Percentiles rank a stretch among this genome's conserved stretches.
Evolutionary conservation across 441 rosid genomes (phyloP).

Genomic region (Gossypium schwendimanii): DNA sequence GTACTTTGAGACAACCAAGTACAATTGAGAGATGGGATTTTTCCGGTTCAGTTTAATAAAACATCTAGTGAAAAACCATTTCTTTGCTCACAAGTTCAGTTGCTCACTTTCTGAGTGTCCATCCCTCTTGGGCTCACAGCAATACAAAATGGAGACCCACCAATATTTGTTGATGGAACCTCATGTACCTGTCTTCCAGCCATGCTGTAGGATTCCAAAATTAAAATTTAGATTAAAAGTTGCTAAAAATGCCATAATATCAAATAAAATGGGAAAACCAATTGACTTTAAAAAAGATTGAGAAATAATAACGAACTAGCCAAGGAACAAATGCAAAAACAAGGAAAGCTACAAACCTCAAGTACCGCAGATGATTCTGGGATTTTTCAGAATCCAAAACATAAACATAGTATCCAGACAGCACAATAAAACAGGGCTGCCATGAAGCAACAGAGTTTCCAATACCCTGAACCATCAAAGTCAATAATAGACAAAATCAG

Average conservation of each 20-base stretch:
- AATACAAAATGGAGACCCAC: conserved; percentile 79
- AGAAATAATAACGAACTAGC: not conserved
- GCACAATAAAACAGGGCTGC: conserved; percentile 86
- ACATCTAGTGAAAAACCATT: not conserved
- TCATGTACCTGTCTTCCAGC: conserved; percentile 87
- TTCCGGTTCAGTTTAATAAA: conserved; percentile 4
- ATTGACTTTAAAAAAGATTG: not conserved
- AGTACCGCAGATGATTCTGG: conserved; percentile 69
- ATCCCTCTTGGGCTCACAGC: conserved; percentile 77
- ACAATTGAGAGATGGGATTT: not conserved
- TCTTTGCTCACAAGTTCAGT: conserved; percentile 15
- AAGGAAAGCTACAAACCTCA: conserved; percentile 55
- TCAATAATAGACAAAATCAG: conserved; percentile 13
- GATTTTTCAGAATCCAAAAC: conserved; percentile 78
- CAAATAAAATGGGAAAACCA: not conserved
- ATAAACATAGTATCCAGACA: conserved; percentile 84
- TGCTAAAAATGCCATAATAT: conserved; percentile 7
- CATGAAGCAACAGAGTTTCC: conserved; percentile 89
- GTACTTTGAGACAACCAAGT: not conserved
- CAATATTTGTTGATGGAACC: conserved; percentile 72
- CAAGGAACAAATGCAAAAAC: not conserved
- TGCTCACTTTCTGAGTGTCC: conserved; percentile 67
- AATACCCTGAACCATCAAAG: conserved; percentile 63
- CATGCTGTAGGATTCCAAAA: conserved; percentile 60
- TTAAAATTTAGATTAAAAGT: conserved; percentile 18